A percentile compares a stretch with the other conserved stretches of the same genome.
phyloP scores from a whole-genome alignment of 2,329 filamentous ascomycete genomes.

The Nectriaceae sp. region DNA sequence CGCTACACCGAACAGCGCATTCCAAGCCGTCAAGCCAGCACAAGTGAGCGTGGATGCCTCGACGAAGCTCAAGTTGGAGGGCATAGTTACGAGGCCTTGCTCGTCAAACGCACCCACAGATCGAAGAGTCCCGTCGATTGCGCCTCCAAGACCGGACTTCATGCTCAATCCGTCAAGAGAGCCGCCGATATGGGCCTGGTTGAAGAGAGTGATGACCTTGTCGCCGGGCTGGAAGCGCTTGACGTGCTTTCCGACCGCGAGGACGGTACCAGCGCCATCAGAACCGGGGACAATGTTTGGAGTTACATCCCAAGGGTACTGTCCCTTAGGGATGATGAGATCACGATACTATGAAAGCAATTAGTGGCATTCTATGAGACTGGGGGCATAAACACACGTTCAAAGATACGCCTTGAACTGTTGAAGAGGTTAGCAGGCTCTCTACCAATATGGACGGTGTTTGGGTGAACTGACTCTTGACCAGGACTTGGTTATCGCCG shows the following conservation, averaged over 20 bases:
- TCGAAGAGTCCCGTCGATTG: constrained; percentile 67
- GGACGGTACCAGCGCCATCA: constrained; percentile 55
- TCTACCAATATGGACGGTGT: neutral
- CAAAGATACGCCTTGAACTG: constrained; percentile 52
- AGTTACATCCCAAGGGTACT: constrained; percentile 46
- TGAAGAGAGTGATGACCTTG: constrained; percentile 62
- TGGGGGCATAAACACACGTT: constrained; percentile 38
- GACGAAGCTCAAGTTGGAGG: constrained; percentile 52
- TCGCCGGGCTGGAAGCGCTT: constrained; percentile 53
- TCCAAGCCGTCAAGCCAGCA: constrained; percentile 66
- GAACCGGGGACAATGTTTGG: constrained; percentile 51
- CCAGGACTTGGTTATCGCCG: constrained; percentile 71
- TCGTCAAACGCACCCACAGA: constrained; percentile 69
- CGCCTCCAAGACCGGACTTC: constrained; percentile 65
- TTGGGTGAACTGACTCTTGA: constrained; percentile 49
- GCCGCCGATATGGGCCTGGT: constrained; percentile 53
- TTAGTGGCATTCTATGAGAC: constrained; percentile 2
- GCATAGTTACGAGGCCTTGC: constrained; percentile 65
- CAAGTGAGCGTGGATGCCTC: constrained; percentile 62
- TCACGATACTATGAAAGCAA: constrained; percentile 47
- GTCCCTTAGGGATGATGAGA: constrained; percentile 50
- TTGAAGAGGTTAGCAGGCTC: constrained; percentile 8
- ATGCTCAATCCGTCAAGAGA: constrained; percentile 35
- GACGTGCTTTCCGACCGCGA: constrained; percentile 52
- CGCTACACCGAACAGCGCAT: constrained; percentile 60